Evolutionary conservation across 2,329 filamentous ascomycete genomes (phyloP), one percentile per base, ranked within the genome.

Genomic region (Exophiala sideris): DNA sequence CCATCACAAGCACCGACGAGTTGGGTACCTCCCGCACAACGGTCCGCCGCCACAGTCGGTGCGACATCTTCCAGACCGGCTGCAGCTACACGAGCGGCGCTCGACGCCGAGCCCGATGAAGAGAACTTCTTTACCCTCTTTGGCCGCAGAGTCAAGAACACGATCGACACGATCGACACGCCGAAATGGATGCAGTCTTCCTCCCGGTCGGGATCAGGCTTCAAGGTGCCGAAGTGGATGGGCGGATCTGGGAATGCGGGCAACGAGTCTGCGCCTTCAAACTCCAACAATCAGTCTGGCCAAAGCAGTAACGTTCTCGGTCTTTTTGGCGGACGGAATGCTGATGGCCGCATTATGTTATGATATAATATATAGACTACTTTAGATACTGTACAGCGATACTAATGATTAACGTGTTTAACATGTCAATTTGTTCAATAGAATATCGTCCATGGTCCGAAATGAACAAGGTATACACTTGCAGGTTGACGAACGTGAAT

Each of bases 91-190:
- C 66, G 45, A 11, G 46, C 46, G 6, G 32, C 74, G 29, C 70
- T 79, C 16, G 79, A 82, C 0, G 79, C 80, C 6, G 80, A 82
- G n/a, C 78, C 82, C 1, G 86, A 88, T 32, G 85, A 91, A 11
- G 88, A 90, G 50, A 89, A 86, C 61, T 89, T 96, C 70, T 91
- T 97, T 66, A 82, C 88, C 61, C 86, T 87, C 33, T 84, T 97
- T 57, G 85, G 88, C 0, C 88, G 95, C 67, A 81, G 92, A 34
- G 85, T 99, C 64, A 88, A 86, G 71, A 99, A 99, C 66, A 97
- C 94, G 0, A 83, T 97, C 48, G 92, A 97, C 57, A 87, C 84
- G 0, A 80, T 90, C 1, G 87, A 91, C 48, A 80, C 86, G 29
- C 92, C 94, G 0, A 85, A 85, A 60, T 97, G 91, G 91, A 75